Base-by-base conservation (phyloP, 257 asterid genomes). In the Echites panduratus region DNA sequence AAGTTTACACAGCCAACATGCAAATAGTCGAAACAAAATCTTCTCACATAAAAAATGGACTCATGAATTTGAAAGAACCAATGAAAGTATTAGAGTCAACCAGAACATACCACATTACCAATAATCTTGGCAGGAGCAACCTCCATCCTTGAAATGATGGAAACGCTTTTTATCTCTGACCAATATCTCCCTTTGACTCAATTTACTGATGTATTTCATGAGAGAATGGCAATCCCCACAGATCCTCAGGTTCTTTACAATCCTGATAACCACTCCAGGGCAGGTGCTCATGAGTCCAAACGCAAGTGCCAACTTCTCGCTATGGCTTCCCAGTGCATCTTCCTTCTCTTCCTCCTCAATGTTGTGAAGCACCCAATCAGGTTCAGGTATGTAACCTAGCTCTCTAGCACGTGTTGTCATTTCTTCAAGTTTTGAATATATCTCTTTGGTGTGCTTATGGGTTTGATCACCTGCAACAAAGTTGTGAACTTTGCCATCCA, bases 271-370 rank as follows among this genome's bases (percentile, higher is more conserved):
- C 45, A 58, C 67, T 10, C 72, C 76, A 52, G 77, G 80, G 71
- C 73, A 65, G 20, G 82, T 74, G 50, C 77, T 79, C 44, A 81
- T 71, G 48, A 84, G 80, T 53, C 84, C 82, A 76, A 76, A 84
- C 45, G 87, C 87, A 44, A 84, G 81, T 38, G 88, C 88, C 56
- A 79, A 44, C 78, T 81, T 84, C 72, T 81, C 84, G 57, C 86
- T 77, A 54, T 76, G 86, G 77, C 76, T 71, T 84, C 80, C 86
- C 66, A 79, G 67, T 10, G 82, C 77, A 63, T 78, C 82, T 22
- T 79, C 85, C 76, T 81, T 82, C 79, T 84, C 88, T 75, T 81
- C 88, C 71, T 81, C 84, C 49, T 84, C 85, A 41, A 81, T 77
- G 70, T 84, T 76, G 68, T 84, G 86, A 64, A 84, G 85, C 45